These are phyloP conservation scores for Aspergillus caelatus DNA, from an alignment of 2,329 filamentous ascomycete genomes.

Conservation along the genomic window DNA sequence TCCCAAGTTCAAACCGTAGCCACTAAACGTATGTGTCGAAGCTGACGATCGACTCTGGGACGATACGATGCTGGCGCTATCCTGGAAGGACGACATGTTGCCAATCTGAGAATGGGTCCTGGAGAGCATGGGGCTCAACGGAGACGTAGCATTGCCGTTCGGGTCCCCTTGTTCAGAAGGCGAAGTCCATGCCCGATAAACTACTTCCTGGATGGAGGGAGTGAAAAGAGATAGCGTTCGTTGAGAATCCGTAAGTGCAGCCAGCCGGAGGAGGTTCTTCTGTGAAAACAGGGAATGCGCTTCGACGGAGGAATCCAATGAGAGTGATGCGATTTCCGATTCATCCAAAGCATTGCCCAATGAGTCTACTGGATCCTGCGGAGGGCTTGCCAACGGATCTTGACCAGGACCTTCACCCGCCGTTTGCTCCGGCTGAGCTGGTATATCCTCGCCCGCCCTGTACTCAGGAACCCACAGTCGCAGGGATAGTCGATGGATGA, in stretches of 20 bases:
- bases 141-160: constrained; percentile 43
- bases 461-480: constrained; percentile 90
- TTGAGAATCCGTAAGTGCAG: constrained; percentile 82
- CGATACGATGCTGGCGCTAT: constrained; percentile 68
- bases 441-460: constrained; percentile 65
- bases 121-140: constrained; percentile 55
- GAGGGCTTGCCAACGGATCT: constrained; percentile 80
- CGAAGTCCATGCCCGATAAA: constrained; percentile 91
- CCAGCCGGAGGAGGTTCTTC: constrained; percentile 85
- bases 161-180: constrained; percentile 70
- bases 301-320: constrained; percentile 77
- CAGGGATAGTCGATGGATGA: constrained; percentile 89
- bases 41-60: constrained; percentile 60
- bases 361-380: constrained; percentile 78
- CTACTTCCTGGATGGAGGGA: constrained; percentile 82
- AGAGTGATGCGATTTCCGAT: constrained; percentile 73
- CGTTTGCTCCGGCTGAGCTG: constrained; percentile 54
- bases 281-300: constrained; percentile 91
- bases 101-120: constrained; percentile 67
- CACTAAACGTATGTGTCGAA: constrained; percentile 38
- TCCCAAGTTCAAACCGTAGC: constrained; percentile 44
- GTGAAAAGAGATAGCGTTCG: constrained; percentile 90
- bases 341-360: constrained; percentile 77
- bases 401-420: constrained; percentile 64
- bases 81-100: constrained; percentile 73